phyloP scores from a whole-genome alignment of 179 eudicot species.

The Actinidia arguta region DNA sequence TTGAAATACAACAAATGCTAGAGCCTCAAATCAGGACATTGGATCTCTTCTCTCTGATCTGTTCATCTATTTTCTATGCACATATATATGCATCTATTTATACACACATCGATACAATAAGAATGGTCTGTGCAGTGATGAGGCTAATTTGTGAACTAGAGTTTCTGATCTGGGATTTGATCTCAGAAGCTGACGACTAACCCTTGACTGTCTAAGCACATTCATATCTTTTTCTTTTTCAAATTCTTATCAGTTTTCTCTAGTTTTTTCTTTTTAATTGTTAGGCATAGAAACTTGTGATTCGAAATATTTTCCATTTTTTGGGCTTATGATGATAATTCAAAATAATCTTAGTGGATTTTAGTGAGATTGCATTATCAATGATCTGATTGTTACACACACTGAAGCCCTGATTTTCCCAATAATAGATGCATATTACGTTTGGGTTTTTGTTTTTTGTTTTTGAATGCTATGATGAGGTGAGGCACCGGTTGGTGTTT shows the following conservation, averaged over 20 bases:
- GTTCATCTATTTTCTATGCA: no score
- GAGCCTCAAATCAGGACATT: no score
- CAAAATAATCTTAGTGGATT: constrained; percentile 89
- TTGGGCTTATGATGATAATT: constrained; percentile 67
- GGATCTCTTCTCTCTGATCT: no score
- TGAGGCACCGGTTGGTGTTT: constrained; percentile 48
- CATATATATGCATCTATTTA: no score
- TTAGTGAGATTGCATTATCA: constrained; percentile 72
- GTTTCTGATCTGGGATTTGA: constrained; percentile 57
- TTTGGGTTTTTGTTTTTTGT: background rate
- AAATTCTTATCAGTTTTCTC: background rate
- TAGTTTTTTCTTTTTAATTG: background rate
- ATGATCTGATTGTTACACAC: constrained; percentile 97
- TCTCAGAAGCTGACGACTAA: constrained; percentile 51
- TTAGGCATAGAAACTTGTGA: background rate
- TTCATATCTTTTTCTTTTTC: background rate
- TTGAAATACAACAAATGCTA: no score
- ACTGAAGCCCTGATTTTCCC: constrained; percentile 50
- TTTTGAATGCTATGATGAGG: constrained; percentile 56
- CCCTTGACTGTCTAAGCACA: constrained; percentile 82
- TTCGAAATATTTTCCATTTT: background rate
- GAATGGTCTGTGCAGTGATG: constrained; percentile 46
- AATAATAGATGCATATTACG: no score
- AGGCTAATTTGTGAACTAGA: constrained; percentile 59
- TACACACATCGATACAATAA: no score